phyloP scores from a whole-genome alignment of 192 early-diverging fungal species.

The Gonapodya sp. region DNA sequence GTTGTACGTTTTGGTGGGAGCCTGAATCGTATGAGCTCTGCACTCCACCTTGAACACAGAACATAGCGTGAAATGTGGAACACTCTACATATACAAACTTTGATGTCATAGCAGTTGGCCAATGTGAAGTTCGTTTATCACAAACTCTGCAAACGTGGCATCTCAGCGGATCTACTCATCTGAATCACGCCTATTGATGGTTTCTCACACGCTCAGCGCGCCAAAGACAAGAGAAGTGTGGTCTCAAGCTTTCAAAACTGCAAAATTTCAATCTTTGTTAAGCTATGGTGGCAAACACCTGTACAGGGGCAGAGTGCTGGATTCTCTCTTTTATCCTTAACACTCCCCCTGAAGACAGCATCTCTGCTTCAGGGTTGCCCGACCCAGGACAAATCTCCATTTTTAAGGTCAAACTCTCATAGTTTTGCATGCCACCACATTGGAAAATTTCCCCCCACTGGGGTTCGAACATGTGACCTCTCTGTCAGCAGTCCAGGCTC shows the following conservation, averaged over 20 bases:
- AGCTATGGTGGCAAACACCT: background rate
- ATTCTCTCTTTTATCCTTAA: background rate
- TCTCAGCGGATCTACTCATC: background rate
- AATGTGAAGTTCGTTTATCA: background rate
- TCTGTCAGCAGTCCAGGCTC: background rate
- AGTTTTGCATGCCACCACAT: background rate
- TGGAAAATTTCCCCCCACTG: background rate
- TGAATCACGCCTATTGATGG: background rate
- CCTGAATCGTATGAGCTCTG: background rate
- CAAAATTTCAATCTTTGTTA: too few relatives aligned
- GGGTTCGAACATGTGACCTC: background rate
- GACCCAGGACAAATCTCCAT: background rate
- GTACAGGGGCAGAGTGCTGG: background rate
- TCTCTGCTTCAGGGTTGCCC: background rate
- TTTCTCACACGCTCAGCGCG: background rate
- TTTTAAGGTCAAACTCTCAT: background rate
- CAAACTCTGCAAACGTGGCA: background rate
- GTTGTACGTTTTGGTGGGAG: background rate
- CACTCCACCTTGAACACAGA: background rate
- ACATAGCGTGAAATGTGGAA: background rate
- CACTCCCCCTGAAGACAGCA: constrained; percentile 1
- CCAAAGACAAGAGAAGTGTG: background rate
- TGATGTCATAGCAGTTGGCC: background rate
- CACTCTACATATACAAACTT: background rate
- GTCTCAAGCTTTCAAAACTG: background rate